These are phyloP conservation scores for Pelargonium myrrhifolium DNA, from an alignment of 441 rosid species.

Conservation along the genomic window DNA sequence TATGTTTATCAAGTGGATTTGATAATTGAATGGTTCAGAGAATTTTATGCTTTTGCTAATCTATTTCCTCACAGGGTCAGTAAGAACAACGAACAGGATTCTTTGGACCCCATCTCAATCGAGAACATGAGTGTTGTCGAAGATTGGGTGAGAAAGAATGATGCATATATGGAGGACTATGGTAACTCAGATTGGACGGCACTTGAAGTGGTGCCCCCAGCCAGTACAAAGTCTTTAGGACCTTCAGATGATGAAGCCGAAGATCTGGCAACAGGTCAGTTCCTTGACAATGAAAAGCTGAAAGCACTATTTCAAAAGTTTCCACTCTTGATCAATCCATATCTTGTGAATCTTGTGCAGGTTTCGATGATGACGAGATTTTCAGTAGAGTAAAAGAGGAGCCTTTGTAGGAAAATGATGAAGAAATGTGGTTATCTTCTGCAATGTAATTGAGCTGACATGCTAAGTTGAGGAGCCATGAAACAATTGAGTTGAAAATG, in stretches of 20 bases:
- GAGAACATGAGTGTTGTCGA: constrained; percentile 38
- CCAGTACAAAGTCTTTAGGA: constrained; percentile 32
- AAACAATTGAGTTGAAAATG: background rate
- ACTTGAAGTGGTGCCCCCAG: constrained; percentile 41
- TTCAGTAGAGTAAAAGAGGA: constrained; percentile 36
- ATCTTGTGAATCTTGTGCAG: constrained; percentile 32
- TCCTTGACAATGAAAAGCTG: background rate
- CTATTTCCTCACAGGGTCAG: constrained; percentile 24
- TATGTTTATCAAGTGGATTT: background rate
- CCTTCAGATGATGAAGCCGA: constrained; percentile 46
- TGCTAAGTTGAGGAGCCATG: background rate
- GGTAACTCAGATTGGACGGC: constrained; percentile 64
- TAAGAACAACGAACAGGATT: constrained; percentile 31
- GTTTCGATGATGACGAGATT: constrained; percentile 72
- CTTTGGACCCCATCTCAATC: constrained; percentile 44
- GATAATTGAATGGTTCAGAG: background rate
- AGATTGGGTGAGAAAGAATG: constrained; percentile 69
- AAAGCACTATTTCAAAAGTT: background rate
- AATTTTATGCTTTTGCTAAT: constrained; percentile 11
- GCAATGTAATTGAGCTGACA: background rate
- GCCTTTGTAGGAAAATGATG: constrained; percentile 29
- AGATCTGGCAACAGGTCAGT: constrained; percentile 51
- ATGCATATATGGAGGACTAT: constrained; percentile 34
- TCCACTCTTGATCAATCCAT: constrained; percentile 3
- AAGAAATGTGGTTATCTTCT: constrained; percentile 5